Conservation (phyloP, 2,329 filamentous ascomycete species). For the Helotiales sp. region DNA sequence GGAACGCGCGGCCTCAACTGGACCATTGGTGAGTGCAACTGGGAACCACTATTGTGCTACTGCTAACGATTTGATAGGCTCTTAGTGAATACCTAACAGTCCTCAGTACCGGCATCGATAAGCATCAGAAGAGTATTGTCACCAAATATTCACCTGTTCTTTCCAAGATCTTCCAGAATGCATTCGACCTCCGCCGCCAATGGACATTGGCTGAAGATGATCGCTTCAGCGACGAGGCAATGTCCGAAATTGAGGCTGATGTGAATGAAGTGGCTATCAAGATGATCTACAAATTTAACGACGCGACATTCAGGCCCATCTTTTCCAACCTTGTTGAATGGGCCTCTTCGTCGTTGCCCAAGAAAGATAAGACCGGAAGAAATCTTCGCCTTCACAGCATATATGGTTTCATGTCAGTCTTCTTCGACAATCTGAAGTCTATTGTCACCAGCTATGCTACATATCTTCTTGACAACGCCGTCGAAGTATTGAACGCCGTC, state of each 20-base stretch:
- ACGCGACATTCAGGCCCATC: conserved; percentile 87
- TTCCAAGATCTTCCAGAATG: conserved; percentile 61
- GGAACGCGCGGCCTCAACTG: conserved; percentile 59
- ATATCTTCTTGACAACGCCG: conserved; percentile 77
- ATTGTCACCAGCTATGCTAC: conserved; percentile 91
- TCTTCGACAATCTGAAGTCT: conserved; percentile 86
- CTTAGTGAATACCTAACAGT: conserved; percentile 68
- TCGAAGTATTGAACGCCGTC: conserved; percentile 56
- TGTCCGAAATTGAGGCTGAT: conserved; percentile 61
- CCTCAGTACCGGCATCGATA: conserved; percentile 70
- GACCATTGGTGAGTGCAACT: conserved; percentile 56
- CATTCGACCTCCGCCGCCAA: conserved; percentile 65
- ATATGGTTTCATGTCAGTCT: conserved; percentile 75
- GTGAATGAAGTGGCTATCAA: conserved; percentile 74
- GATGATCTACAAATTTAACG: conserved; percentile 96
- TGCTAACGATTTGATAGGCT: conserved; percentile 47
- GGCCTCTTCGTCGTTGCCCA: conserved; percentile 61
- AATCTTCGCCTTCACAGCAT: conserved; percentile 70
- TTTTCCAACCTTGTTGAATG: conserved; percentile 87
- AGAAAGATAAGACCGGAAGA: conserved; percentile 59
- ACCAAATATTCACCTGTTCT: conserved; percentile 71
- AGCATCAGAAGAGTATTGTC: conserved; percentile 76
- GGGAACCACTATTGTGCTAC: not conserved
- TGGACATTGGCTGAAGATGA: conserved; percentile 47
- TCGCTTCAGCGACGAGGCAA: conserved; percentile 43